A percentile compares a stretch with the other conserved stretches of the same genome.
These are phyloP conservation scores for Colletotrichum sp. DNA, from an alignment of 2,329 filamentous ascomycete species.

Conservation along the genomic window DNA sequence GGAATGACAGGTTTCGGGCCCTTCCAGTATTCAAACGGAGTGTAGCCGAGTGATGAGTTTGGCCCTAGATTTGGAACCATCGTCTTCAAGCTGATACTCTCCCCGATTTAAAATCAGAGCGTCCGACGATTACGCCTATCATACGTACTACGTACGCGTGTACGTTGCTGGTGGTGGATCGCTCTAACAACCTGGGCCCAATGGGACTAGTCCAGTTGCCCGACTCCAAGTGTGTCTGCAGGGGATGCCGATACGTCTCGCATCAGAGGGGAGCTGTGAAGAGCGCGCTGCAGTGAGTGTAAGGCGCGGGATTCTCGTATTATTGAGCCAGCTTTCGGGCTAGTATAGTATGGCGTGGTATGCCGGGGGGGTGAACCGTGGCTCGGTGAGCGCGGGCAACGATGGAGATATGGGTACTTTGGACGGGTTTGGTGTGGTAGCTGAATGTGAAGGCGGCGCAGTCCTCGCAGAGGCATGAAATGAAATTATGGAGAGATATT, in stretches of 20 bases:
- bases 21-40: constrained; percentile 29
- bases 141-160: constrained; percentile 13
- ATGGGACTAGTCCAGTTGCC: background rate
- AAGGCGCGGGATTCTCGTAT: background rate
- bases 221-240: background rate
- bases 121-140: constrained; percentile 11
- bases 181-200: background rate
- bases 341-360: background rate
- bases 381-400: background rate
- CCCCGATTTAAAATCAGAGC: constrained; percentile 6
- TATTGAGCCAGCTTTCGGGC: background rate
- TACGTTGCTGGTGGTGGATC: background rate
- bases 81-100: constrained; percentile 12
- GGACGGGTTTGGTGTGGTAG: background rate
- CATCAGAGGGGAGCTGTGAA: background rate
- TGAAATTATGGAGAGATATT: constrained; percentile 8
- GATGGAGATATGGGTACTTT: background rate
- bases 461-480: constrained; percentile 7
- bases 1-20: constrained; percentile 24
- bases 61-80: constrained; percentile 18
- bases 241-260: background rate
- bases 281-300: background rate
- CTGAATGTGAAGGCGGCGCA: background rate
- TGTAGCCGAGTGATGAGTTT: constrained; percentile 24
- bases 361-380: background rate